phyloP scores from a whole-genome alignment of 2,329 filamentous ascomycete species.

The Cytospora piceicola region DNA sequence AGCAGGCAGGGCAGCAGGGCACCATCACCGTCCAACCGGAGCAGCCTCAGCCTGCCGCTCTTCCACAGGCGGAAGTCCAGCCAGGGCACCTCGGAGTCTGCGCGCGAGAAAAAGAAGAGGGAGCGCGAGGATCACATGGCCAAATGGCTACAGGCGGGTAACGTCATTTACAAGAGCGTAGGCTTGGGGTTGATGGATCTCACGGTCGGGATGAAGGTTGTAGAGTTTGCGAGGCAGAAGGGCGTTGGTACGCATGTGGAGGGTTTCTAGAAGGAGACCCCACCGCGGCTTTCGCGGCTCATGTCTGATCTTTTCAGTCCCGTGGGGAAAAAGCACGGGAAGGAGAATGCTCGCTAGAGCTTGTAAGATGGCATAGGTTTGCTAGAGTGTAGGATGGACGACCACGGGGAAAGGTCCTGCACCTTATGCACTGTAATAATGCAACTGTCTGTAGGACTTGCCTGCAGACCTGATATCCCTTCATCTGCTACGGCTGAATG shows the following conservation, averaged over 20 bases:
- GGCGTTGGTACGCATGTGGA: constrained; percentile 57
- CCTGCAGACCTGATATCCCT: not conserved
- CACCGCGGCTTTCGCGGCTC: constrained; percentile 12
- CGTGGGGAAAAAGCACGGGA: not conserved
- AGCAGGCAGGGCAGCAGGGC: constrained; percentile 31
- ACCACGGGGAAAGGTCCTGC: not conserved
- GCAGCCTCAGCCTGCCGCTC: constrained; percentile 31
- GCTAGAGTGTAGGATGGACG: not conserved
- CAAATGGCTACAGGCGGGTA: constrained; percentile 63
- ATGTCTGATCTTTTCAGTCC: constrained; percentile 23
- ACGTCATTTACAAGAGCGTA: constrained; percentile 71
- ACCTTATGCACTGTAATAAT: not conserved
- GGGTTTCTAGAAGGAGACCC: constrained; percentile 48
- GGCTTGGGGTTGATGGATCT: constrained; percentile 70
- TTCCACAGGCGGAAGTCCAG: constrained; percentile 41
- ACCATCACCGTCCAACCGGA: constrained; percentile 35
- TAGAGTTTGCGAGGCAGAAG: constrained; percentile 59
- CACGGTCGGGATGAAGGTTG: constrained; percentile 61
- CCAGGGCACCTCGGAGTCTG: constrained; percentile 32
- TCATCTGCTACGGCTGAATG: not conserved
- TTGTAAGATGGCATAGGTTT: not conserved
- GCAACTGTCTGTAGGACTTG: not conserved
- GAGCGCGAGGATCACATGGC: constrained; percentile 55
- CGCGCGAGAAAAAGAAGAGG: constrained; percentile 41
- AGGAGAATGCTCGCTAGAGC: not conserved